Percentiles rank a stretch among this genome's conserved stretches.
These are phyloP conservation scores for Sordariomycetes sp. DNA, from an alignment of 2,329 filamentous ascomycete species.

Conservation along the genomic window DNA sequence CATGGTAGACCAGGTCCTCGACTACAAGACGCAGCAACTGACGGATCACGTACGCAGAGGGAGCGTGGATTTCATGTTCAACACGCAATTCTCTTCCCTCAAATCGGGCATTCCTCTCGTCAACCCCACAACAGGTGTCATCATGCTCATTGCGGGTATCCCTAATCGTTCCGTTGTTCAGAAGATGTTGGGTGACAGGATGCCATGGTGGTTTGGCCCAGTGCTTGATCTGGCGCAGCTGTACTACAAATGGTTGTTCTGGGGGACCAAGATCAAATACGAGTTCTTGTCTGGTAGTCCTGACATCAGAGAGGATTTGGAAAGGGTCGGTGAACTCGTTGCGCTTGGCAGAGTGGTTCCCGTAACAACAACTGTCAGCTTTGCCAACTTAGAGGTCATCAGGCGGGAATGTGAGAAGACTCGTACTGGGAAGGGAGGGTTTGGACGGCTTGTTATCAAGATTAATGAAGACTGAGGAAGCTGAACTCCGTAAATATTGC, in stretches of 20 bases:
- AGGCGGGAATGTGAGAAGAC: constrained; percentile 29
- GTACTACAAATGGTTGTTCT: constrained; percentile 30
- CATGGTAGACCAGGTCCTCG: constrained; percentile 39
- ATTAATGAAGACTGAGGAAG: too few relatives aligned
- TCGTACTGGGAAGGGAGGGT: constrained; percentile 27
- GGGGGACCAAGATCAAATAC: constrained; percentile 33
- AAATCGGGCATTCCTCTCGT: constrained; percentile 26
- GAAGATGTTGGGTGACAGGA: constrained; percentile 18
- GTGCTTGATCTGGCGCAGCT: constrained; percentile 23
- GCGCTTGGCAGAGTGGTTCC: constrained; percentile 31
- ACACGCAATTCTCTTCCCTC: constrained; percentile 33
- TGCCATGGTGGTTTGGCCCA: constrained; percentile 28
- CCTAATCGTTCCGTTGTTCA: constrained; percentile 21
- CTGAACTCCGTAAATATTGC: too few relatives aligned
- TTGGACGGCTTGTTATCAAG: constrained; percentile 32
- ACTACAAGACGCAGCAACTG: constrained; percentile 36
- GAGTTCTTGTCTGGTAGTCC: constrained; percentile 35
- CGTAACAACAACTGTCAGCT: constrained; percentile 28
- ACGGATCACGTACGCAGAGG: constrained; percentile 24
- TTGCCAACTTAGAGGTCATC: constrained; percentile 33
- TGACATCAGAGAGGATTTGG: constrained; percentile 29
- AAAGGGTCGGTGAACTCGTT: constrained; percentile 27
- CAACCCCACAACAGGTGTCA: constrained; percentile 24
- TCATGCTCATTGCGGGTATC: constrained; percentile 29
- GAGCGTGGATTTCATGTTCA: constrained; percentile 40